Conservation (phyloP, 257 asterid species). For the Apocynum venetum region DNA sequence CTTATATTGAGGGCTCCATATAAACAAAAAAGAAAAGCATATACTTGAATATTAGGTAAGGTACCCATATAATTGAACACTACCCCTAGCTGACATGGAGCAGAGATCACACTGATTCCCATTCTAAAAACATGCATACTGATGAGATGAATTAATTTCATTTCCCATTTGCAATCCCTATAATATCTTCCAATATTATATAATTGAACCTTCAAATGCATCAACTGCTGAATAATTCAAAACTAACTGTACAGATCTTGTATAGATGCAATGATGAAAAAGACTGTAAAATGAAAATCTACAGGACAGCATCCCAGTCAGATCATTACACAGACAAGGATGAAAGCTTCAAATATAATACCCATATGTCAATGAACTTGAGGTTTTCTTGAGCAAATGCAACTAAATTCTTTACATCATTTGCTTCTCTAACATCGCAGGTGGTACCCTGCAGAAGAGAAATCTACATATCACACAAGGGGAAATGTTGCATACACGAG, state of each 20-base stretch:
- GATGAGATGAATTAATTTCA: neutral
- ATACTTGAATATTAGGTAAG: neutral
- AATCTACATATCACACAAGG: neutral
- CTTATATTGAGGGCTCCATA: neutral
- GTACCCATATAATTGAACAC: neutral
- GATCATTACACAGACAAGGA: slow-evolving; percentile 10
- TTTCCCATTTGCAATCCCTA: neutral
- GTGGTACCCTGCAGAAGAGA: slow-evolving; percentile 69
- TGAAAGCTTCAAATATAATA: slow-evolving; percentile 23
- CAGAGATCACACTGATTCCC: neutral
- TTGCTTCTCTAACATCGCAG: slow-evolving; percentile 81
- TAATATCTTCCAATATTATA: neutral
- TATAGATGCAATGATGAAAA: neutral
- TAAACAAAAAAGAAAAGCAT: neutral
- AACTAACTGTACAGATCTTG: neutral
- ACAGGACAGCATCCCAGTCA: neutral
- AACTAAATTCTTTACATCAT: slow-evolving; percentile 69
- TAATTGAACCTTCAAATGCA: neutral
- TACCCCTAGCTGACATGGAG: neutral
- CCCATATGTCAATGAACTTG: slow-evolving; percentile 86
- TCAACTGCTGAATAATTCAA: too few relatives aligned
- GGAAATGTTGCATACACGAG: neutral
- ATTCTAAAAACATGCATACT: neutral
- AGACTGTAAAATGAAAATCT: neutral
- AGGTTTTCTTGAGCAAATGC: slow-evolving; percentile 68